These are phyloP conservation scores for Metschnikowia rubicola DNA, from an alignment of 805 yeast species.

Conservation along the genomic window DNA sequence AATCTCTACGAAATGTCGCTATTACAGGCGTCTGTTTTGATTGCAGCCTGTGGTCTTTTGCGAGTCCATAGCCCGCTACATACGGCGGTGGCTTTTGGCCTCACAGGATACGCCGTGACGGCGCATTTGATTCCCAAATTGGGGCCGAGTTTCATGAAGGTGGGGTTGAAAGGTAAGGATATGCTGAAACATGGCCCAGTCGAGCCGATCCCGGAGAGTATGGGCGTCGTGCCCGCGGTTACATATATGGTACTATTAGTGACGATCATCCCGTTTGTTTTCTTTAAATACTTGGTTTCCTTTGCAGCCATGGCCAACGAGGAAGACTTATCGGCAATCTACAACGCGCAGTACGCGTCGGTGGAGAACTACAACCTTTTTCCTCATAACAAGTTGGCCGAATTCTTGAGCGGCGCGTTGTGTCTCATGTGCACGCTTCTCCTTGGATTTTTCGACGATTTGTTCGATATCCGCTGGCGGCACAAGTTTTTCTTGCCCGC, in stretches of 20 bases:
- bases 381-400: slow-evolving; percentile 81
- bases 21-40: slow-evolving; percentile 1
- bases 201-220: slow-evolving; percentile 69
- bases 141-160: slow-evolving; percentile 61
- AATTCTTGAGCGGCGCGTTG: slow-evolving; percentile 78
- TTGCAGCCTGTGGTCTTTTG: slow-evolving; percentile 14
- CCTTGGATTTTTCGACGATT: slow-evolving; percentile 88
- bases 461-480: slow-evolving; percentile 95
- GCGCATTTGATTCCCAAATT: slow-evolving; percentile 63
- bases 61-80: slow-evolving; percentile 43
- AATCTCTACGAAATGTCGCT: not conserved
- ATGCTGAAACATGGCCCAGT: slow-evolving; percentile 75
- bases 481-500: slow-evolving; percentile 96
- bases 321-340: slow-evolving; percentile 28
- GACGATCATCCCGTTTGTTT: slow-evolving; percentile 82
- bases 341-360: slow-evolving; percentile 33
- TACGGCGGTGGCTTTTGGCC: slow-evolving; percentile 63
- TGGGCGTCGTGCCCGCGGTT: slow-evolving; percentile 86
- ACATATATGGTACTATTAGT: slow-evolving; percentile 79
- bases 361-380: slow-evolving; percentile 42
- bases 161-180: slow-evolving; percentile 86
- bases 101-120: slow-evolving; percentile 63
- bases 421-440: slow-evolving; percentile 81
- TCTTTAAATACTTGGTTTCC: slow-evolving; percentile 65
- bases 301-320: slow-evolving; percentile 36